Evolutionary conservation across 805 yeast species (phyloP).

Genomic region (Saturnispora galanensis): DNA sequence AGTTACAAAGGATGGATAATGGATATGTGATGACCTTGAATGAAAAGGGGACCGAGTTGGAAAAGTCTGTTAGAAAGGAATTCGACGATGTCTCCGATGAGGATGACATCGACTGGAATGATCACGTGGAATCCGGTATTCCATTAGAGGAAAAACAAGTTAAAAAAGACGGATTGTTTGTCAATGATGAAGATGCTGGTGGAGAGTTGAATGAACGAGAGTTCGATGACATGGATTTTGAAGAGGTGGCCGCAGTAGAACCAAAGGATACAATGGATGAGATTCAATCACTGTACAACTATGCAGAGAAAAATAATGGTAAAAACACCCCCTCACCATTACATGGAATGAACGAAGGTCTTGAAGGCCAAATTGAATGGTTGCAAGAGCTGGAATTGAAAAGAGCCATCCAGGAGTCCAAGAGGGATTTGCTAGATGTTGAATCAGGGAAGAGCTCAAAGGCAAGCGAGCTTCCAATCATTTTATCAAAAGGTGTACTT

Average conservation of each 20-base stretch:
- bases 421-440: conserved; percentile 29
- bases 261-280: conserved; percentile 16
- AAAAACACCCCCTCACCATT: conserved; percentile 17
- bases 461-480: conserved; percentile 15
- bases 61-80: conserved; percentile 19
- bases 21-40: conserved; percentile 73
- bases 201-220: conserved; percentile 23
- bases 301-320: conserved; percentile 21
- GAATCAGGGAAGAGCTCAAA: conserved; percentile 15
- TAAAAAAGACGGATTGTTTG: conserved; percentile 2
- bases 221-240: conserved; percentile 38
- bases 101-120: conserved; percentile 12
- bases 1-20: conserved; percentile 61
- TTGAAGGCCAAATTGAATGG: conserved; percentile 13
- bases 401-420: conserved; percentile 39
- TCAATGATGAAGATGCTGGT: conserved; percentile 9
- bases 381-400: conserved; percentile 26
- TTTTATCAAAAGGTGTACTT: conserved; percentile 17
- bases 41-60: conserved; percentile 30
- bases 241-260: conserved; percentile 10
- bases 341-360: conserved; percentile 9
- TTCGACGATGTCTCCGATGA: conserved; percentile 26
- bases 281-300: conserved; percentile 25
- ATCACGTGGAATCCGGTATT: conserved; percentile 1
- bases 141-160: not conserved